Evolutionary conservation across 495 filamentous ascomycete genomes (phyloP), one percentile per base, ranked within the genome.

Genomic region (Cercophora newfieldiana): DNA sequence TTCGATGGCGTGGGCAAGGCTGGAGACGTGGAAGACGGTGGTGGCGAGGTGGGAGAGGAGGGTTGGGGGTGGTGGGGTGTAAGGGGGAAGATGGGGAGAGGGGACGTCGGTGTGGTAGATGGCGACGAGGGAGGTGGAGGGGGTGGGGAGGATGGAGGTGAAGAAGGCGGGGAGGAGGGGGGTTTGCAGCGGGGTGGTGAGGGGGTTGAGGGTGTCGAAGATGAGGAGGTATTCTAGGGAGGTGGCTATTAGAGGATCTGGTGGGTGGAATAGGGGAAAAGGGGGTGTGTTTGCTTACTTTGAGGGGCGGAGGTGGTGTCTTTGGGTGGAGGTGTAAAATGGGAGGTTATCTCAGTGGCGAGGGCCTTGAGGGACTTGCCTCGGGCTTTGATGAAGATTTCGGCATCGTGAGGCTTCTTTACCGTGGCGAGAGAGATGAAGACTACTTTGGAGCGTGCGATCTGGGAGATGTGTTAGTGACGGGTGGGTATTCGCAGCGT

Each of bases 381-480:
- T 12, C 87, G 76, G 2, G 87, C 87, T 60, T 79, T 79, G 62
- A 97, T 77, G 67, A 94, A 89, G 24, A 84, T 71, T 73, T 89
- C 89, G 16, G 80, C 86, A 18, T 81, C 71, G 7, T 76, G 77
- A 12, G 86, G 84, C 53, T 85, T 86, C 12, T 73, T 71, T 7
- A 91, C 73, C 0, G 91, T 91, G 64, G 88, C 84, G 71, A 91
- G 92, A n/a, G 92, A 89, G 61, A 97, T 78, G 70, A 87, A 90
- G n/a, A 95, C 84, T 18, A 89, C 80, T 73, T 89, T 87, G 44
- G 71, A 74, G 51, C 81, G 82, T 14, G 79, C 75, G 33, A 81
- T 70, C 84, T 87, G 61, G 16, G 14, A 2, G 22, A 18, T 47
- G 31, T 29, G 48, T 66, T 37, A 65, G 44, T 66, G 24, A 16